Base-by-base conservation (phyloP, 805 yeast genomes). In the Scheffersomyces spartinae region DNA sequence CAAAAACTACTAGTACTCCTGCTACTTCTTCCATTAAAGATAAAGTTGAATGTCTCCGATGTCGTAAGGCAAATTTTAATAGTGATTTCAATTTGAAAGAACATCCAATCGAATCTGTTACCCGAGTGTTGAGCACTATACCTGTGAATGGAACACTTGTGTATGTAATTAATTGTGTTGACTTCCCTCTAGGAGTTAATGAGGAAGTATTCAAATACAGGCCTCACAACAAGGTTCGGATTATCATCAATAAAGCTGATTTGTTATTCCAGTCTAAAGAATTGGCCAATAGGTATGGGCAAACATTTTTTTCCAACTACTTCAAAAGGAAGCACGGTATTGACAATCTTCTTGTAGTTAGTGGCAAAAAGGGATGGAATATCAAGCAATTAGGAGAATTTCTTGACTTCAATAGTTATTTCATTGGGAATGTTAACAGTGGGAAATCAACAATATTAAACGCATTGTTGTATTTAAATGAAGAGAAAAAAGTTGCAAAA, bases 391-490 rank as follows among this genome's bases (percentile, higher is more conserved):
- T 78, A 3, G 34, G 59, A 6, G 37, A 47, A 2, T 38, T 38
- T 5, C 39, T 77, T 6, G 56, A 58, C 4, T 40, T 43, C 18
- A 49, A 52, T 17, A 45, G 67, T 6, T 74, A 68, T 39, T 46
- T 80, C 16, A 51, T 79, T 12, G 93, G 93, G 1, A 63, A 62
- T 31, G 71, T 77, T 7, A 80, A 80, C 40, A 61, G 69, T 9
- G 93, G 93, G 1, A 80, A 80, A 43, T 71, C 83, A 3, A 61
- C 77, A 2, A 36, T 80, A 18, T 57, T 77, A 1, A 68, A 64
- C 35, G 40, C 71, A 11, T 34, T 77, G 11, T 32, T 67, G 14
- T 47, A 43, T 24, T 27, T 29, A 2, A 35, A 27, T 19, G 30
- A 29, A 20, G 19, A 17, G 20, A 18, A 8, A 25, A 30, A 16